Conservation (phyloP, 139 green algal species). For the Astrephomene gubernaculifera region DNA sequence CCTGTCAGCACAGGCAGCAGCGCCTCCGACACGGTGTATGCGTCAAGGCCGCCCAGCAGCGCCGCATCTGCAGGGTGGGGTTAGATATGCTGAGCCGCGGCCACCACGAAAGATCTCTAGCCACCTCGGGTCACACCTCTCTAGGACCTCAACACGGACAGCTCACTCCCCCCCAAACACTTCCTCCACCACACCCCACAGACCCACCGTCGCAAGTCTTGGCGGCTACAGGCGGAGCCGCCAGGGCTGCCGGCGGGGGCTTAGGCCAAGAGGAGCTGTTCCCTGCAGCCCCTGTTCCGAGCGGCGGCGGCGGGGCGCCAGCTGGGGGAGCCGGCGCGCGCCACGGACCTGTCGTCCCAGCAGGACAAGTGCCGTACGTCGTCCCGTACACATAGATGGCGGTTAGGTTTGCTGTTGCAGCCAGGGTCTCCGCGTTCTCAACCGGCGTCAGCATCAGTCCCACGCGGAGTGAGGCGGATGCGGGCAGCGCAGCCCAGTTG, state of each 20-base stretch:
- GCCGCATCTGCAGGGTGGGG: background rate
- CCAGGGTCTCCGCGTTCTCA: background rate
- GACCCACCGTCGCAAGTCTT: conserved; percentile 1
- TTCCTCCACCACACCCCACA: background rate
- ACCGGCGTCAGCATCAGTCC: conserved; percentile 1
- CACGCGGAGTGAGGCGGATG: background rate
- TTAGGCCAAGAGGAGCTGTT: background rate
- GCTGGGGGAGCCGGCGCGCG: background rate
- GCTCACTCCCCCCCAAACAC: background rate
- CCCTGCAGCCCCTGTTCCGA: background rate
- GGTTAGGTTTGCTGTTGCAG: background rate
- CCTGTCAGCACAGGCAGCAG: conserved; percentile 16
- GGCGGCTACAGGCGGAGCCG: background rate
- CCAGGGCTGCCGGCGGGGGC: background rate
- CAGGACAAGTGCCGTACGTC: conserved; percentile 15
- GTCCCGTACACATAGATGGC: conserved; percentile 27
- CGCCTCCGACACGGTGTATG: background rate
- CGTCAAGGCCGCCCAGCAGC: background rate
- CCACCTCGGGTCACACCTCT: background rate
- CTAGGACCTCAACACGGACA: background rate
- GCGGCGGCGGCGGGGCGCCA: background rate
- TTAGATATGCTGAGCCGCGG: background rate
- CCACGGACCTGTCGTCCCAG: conserved; percentile 17
- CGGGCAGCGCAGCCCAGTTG: conserved; percentile 12
- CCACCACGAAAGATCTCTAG: background rate